phyloP scores from a whole-genome alignment of 345 rosid species.

The Trapa bicornis region DNA sequence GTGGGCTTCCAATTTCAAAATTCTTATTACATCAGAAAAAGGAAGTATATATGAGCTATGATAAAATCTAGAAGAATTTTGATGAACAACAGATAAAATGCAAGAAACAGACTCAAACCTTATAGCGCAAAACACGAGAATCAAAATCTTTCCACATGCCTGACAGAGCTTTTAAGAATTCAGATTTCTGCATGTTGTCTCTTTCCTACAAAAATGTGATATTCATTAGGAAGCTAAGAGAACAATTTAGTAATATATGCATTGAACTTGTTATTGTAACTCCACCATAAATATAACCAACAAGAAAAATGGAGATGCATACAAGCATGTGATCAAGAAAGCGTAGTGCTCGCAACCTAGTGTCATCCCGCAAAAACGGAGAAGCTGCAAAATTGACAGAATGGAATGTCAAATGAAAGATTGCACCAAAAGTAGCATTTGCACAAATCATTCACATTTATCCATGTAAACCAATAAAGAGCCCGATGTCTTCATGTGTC shows the following conservation, averaged over 20 bases:
- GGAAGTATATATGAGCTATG: not conserved
- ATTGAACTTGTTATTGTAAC: not conserved
- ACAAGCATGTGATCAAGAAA: constrained; percentile 99
- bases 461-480: not conserved
- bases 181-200: constrained; percentile 98
- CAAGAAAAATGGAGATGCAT: constrained; percentile 21
- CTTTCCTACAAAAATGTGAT: constrained; percentile 50
- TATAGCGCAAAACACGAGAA: constrained; percentile 86
- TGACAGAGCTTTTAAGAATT: constrained; percentile 88
- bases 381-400: constrained; percentile 48
- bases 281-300: not conserved
- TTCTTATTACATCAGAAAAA: not conserved
- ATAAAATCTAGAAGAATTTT: not conserved
- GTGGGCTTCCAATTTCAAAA: not conserved
- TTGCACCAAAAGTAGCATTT: not conserved
- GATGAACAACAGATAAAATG: not conserved
- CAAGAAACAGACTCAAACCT: constrained; percentile 44
- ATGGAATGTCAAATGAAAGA: not conserved
- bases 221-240: not conserved
- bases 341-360: constrained; percentile 97
- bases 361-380: constrained; percentile 71
- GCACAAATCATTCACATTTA: not conserved
- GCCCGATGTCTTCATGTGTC: not conserved
- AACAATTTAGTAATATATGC: not conserved
- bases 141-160: constrained; percentile 99